Base-by-base conservation (phyloP, 129 eudicot genomes). In the Oenanthe sinensis region DNA sequence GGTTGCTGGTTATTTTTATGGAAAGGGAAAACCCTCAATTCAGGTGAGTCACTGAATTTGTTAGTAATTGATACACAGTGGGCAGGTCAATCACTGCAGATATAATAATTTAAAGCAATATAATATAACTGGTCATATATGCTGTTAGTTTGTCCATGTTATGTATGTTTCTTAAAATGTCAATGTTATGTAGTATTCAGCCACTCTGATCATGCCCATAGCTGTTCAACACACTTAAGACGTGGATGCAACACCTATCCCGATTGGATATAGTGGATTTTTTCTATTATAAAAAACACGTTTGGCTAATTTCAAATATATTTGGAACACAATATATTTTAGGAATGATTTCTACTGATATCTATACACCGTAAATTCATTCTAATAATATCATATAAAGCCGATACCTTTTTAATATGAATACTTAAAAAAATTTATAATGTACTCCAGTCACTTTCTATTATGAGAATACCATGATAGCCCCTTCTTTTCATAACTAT, bases 11-110 rank as follows among this genome's bases (percentile, higher is more conserved):
- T 89, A 84, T 74, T 92, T 91, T 77, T 85, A 78, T 75, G 92
- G 95, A 73, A 95, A 88, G 84, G 93, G 90, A 76, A 92, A 79
- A 77, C 99, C 97, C 40, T 83, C 99, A 77, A 83, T 80, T 52
- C 97, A 94, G 97, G 97, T 88, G 78, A 81, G 74, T 76, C 39
- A 2, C 63, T 71, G 28, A 45, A 46, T 22, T 46, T 74, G 2
- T 72, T 1, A 20, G n/a, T 15, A 43, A 43, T 24, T 40, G 6
- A 74, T 40, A 13, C 8, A 33, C 36, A 6, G 47, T 70, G 19
- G 75, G 15, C 22, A 14, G 47, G 45, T 37, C 74, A 69, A 37
- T 69, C 12, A 39, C 46, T 70, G 10, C 24, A 70, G 15, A 67
- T 14, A 1, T 16, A 4, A 4, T 6, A 26, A 13, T 26, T 67